Evolutionary conservation across 768 basidiomycete species (phyloP).

Genomic region (Podaxis mareebaensis): DNA sequence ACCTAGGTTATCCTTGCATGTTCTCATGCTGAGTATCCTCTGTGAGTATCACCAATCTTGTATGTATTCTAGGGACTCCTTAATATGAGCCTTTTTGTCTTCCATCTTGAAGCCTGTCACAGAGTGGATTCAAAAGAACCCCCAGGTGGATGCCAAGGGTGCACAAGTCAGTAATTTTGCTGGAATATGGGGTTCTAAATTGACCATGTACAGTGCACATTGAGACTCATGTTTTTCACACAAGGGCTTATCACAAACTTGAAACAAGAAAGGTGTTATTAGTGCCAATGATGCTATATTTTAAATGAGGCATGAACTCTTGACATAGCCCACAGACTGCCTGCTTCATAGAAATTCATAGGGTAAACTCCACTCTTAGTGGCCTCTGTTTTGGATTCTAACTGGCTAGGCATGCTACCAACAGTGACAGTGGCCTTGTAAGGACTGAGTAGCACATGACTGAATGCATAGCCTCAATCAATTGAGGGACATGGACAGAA

Average conservation of each 20-base stretch:
- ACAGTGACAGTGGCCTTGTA: constrained; percentile 92
- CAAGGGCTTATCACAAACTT: constrained; percentile 14
- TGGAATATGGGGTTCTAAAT: too few species aligned
- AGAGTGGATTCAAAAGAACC: too few species aligned
- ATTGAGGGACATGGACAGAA: constrained; percentile 95
- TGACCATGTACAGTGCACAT: too few species aligned
- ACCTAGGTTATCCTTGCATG: too few species aligned
- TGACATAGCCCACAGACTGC: constrained; percentile 74
- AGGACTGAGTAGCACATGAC: constrained; percentile 83
- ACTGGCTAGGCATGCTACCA: constrained; percentile 68
- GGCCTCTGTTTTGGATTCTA: constrained; percentile 34
- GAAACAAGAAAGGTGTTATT: constrained; percentile 46
- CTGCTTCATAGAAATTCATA: constrained; percentile 95
- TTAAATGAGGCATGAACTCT: constrained; percentile 54
- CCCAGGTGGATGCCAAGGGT: too few species aligned
- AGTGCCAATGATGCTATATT: constrained; percentile 17
- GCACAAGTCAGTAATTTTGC: too few species aligned
- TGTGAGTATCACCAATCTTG: too few species aligned
- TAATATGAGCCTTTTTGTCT: constrained; percentile 72
- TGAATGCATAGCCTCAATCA: constrained; percentile 98
- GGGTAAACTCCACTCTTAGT: constrained; percentile 60
- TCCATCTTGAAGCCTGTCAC: background rate
- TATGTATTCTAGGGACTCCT: constrained; percentile 85
- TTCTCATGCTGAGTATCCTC: constrained; percentile 17
- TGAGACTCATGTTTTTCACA: too few species aligned